These are phyloP conservation scores for Hsuehochloa calcarea DNA, from an alignment of 176 grass and related monocot species.

Conservation along the genomic window DNA sequence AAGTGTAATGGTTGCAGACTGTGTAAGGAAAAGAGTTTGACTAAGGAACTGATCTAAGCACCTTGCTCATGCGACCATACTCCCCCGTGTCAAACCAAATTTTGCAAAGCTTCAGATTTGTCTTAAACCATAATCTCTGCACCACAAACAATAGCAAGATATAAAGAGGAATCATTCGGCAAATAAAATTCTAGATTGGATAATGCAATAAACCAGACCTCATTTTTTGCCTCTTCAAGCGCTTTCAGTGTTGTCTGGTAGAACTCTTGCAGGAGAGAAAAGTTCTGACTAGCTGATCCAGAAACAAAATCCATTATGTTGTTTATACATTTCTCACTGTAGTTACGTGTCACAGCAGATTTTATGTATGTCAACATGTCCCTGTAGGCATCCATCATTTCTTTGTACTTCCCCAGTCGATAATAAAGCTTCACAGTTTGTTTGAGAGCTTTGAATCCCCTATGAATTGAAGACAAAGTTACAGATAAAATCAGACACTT, in stretches of 20 bases:
- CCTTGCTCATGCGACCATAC: constrained; percentile 97
- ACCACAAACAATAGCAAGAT: constrained; percentile 10
- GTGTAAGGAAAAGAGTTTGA: not conserved
- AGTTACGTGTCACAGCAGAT: constrained; percentile 95
- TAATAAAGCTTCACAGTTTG: constrained; percentile 99
- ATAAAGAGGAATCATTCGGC: constrained; percentile 1
- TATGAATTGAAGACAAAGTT: constrained; percentile 32
- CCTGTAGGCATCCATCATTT: constrained; percentile 98
- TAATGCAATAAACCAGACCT: constrained; percentile 45
- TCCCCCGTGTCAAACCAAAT: constrained; percentile 99
- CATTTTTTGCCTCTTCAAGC: constrained; percentile 98
- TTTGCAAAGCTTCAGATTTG: constrained; percentile 97
- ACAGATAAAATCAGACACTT: not conserved
- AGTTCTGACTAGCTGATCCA: constrained; percentile 95
- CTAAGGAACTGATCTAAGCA: constrained; percentile 34
- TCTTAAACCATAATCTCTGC: constrained; percentile 99
- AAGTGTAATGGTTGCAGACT: not conserved
- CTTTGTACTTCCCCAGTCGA: constrained; percentile 79
- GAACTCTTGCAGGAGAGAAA: constrained; percentile 91
- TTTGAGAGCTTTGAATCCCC: constrained; percentile 97
- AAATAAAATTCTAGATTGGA: not conserved
- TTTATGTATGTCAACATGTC: constrained; percentile 98
- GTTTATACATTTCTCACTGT: constrained; percentile 99
- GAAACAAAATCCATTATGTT: constrained; percentile 99
- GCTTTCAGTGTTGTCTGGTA: constrained; percentile 94